Base-by-base conservation (phyloP, 2,329 filamentous ascomycete species). In the Cladosporium sp. region DNA sequence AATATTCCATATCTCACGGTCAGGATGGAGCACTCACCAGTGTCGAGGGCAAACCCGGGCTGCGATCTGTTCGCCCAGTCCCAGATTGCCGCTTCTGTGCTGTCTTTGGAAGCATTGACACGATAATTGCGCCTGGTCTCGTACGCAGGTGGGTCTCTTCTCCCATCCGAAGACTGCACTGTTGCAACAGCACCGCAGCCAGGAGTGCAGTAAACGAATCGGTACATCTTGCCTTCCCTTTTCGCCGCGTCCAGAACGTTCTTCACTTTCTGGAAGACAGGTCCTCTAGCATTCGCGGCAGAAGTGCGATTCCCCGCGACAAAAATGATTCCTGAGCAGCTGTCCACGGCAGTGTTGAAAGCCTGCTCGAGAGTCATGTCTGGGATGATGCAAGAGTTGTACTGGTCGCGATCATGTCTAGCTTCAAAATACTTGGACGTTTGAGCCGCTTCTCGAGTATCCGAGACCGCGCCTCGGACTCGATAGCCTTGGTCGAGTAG, bases 301-400 rank as follows among this genome's bases (percentile, higher is more conserved):
- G 48, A 33, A 9, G 31, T 43, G 2, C 31, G 18, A 9, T 34
- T 31, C 16, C 32, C 28, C 0, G 77, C 76, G n/a, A 74, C 65
- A 56, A 78, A 76, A 16, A 72, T 62, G 45, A 78, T 67, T 3
- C 72, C 74, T 1, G 69, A 62, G 33, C 69, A 68, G n/a, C 68
- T 65, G 51, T 70, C 66, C 37, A 76, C 58, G 3, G 68, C 70
- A 9, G 66, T 55, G 33, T 74, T 66, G 48, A 75, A 72, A 1
- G 70, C 70, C n/a, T 66, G 63, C 0, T 64, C 42, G 0, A 61
- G 59, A 1, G 63, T 61, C 22, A 78, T 61, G 13, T 75, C 65
- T 1, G 67, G 58, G 2, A 79, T 65, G 2, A 68, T 53, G 4
- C 69, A 63, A 3, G 73, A 63, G n/a, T 72, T 69, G 46, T 76